These are phyloP conservation scores for Tetrastigma voinierianum DNA, from an alignment of 164 flowering plant genomes.

Conservation along the genomic window DNA sequence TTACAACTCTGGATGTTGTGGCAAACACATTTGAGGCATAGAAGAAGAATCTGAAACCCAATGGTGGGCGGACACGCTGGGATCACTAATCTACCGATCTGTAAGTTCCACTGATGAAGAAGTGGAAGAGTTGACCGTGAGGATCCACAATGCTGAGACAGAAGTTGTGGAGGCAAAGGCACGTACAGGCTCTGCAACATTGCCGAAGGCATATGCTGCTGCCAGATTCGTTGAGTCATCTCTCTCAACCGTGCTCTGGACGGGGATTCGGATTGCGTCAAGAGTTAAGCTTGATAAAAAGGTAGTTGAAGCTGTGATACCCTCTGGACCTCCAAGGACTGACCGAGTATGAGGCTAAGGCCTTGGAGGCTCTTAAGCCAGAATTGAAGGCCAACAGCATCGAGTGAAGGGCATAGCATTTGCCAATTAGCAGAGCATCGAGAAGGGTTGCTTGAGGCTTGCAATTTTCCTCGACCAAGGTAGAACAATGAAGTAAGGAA, in stretches of 20 bases:
- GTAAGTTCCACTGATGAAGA: slow-evolving; percentile 54
- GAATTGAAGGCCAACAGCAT: slow-evolving; percentile 70
- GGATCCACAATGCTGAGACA: slow-evolving; percentile 72
- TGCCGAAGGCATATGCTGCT: slow-evolving; percentile 79
- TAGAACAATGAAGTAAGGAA: neutral
- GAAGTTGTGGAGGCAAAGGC: slow-evolving; percentile 81
- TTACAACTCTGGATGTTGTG: slow-evolving; percentile 72
- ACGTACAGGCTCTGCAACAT: slow-evolving; percentile 71
- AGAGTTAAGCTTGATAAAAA: slow-evolving; percentile 59
- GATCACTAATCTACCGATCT: slow-evolving; percentile 9
- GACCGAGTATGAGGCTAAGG: slow-evolving; percentile 58
- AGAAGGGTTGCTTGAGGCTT: slow-evolving; percentile 32
- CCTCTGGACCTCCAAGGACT: slow-evolving; percentile 59
- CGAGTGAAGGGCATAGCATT: slow-evolving; percentile 68
- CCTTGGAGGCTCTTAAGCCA: slow-evolving; percentile 67
- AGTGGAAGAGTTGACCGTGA: slow-evolving; percentile 49
- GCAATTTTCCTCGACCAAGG: slow-evolving; percentile 10
- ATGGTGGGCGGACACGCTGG: slow-evolving; percentile 1
- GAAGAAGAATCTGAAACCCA: slow-evolving; percentile 65
- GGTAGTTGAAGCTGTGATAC: slow-evolving; percentile 59
- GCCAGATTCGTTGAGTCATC: slow-evolving; percentile 78
- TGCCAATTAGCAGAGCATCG: slow-evolving; percentile 52
- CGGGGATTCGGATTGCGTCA: slow-evolving; percentile 69
- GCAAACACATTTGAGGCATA: slow-evolving; percentile 73
- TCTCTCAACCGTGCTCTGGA: slow-evolving; percentile 72